These are phyloP conservation scores for Arxiozyma heterogenica DNA, from an alignment of 1,139 yeast species.

Conservation along the genomic window DNA sequence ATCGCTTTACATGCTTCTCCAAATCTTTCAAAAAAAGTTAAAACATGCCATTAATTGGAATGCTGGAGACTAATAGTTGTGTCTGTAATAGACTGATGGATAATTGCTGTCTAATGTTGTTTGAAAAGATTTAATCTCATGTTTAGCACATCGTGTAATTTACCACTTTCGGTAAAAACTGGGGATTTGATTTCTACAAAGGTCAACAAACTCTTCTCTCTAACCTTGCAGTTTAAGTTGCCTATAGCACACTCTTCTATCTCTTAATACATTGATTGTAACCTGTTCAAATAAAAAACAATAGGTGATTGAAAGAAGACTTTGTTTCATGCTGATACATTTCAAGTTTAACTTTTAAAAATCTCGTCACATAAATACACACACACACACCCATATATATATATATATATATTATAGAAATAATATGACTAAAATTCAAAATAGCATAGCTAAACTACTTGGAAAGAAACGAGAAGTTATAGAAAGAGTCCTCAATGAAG, in stretches of 20 bases:
- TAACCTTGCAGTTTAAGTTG: background rate
- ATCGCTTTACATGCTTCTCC: background rate
- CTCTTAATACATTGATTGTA: no score
- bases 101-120: background rate
- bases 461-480: conserved; percentile 24
- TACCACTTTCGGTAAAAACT: background rate
- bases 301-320: background rate
- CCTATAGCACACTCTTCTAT: background rate
- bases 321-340: background rate
- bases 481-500: conserved; percentile 9
- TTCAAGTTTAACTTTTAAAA: background rate
- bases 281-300: background rate
- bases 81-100: background rate
- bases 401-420: background rate
- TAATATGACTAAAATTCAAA: background rate
- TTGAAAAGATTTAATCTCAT: background rate
- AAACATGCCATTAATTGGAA: no score
- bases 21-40: no score
- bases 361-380: no score
- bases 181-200: background rate
- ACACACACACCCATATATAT: background rate
- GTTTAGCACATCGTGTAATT: background rate
- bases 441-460: conserved; percentile 17
- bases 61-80: background rate
- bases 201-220: background rate